Evolutionary conservation across 2,329 filamentous ascomycete species (phyloP), one percentile per base, ranked within the genome.

Genomic region (Keithomyces neogunnii): DNA sequence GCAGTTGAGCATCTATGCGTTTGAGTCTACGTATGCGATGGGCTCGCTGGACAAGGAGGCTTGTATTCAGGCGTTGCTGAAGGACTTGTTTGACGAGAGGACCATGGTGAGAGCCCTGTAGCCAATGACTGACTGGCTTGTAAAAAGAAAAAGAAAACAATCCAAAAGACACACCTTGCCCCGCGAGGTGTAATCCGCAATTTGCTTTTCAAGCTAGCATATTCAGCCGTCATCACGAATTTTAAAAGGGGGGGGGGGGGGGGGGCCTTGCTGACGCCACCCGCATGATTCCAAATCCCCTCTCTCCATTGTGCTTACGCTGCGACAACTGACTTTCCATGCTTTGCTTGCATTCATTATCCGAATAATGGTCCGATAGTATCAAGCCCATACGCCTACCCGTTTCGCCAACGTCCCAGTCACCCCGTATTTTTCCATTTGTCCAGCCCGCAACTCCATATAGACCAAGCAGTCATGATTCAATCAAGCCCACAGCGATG

Each of bases 21-120:
- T 96, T 69, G 93, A 99, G 72, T 87, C 85, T 55, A 92, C 87
- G 51, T 99, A 99, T 67, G 83, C 86, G 13, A 91, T 96, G 83
- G 84, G 82, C 36, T 67, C 68, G 42, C 69, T 86, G 30, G 89
- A 95, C 66, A 65, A 76, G 59, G 78, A 83, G 48, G 74, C 74
- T 8, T 90, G 88, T 61, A 73, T 78, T 49, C 72, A 77, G 57
- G 77, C 77, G 46, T 62, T 95, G 54, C 65, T 95, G 63, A 80
- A 71, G 62, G 89, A 95, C 70, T 61, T 95, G 53, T 93, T 92
- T 73, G 86, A 90, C 61, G 88, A 93, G 72, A 78, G 76, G 62
- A 89, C 71, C 52, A 79, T 85, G 61, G 79, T 84, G 13, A 84
- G 73, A 69, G 76, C 78, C 47, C 60, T 82, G 61, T 83, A 70